Evolutionary conservation across 2,329 filamentous ascomycete species (phyloP).

Genomic region (Verticillium klebahnii): DNA sequence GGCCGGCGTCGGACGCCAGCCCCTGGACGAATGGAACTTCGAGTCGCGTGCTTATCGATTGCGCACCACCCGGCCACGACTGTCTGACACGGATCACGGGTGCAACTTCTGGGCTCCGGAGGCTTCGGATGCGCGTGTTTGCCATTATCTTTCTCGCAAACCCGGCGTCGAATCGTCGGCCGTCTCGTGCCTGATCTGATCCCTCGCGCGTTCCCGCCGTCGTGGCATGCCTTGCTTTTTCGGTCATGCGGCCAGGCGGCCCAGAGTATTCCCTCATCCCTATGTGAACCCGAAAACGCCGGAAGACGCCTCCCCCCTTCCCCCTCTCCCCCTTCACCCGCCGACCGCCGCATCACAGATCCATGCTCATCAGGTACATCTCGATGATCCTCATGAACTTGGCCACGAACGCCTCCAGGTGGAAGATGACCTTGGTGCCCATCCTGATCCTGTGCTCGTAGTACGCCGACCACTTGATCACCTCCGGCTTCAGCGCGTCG

Average conservation of each 20-base stretch:
- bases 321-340: not conserved
- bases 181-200: not conserved
- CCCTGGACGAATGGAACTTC: not conserved
- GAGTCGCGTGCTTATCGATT: not conserved
- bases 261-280: not conserved
- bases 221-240: not conserved
- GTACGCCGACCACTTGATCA: slow-evolving; percentile 94
- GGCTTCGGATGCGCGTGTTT: not conserved
- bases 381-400: slow-evolving; percentile 98
- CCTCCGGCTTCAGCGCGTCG: slow-evolving; percentile 82
- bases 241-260: not conserved
- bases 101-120: not conserved
- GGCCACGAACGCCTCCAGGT: slow-evolving; percentile 95
- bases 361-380: slow-evolving; percentile 87
- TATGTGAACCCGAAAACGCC: not conserved
- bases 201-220: not conserved
- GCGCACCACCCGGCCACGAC: not conserved
- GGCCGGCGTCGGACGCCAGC: not conserved
- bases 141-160: not conserved
- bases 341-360: slow-evolving; percentile 42
- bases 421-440: slow-evolving; percentile 95
- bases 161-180: not conserved
- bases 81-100: not conserved
- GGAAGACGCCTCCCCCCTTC: not conserved
- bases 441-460: slow-evolving; percentile 93